These are phyloP conservation scores for Candida wancherniae DNA, from an alignment of 805 yeast species.

Conservation along the genomic window DNA sequence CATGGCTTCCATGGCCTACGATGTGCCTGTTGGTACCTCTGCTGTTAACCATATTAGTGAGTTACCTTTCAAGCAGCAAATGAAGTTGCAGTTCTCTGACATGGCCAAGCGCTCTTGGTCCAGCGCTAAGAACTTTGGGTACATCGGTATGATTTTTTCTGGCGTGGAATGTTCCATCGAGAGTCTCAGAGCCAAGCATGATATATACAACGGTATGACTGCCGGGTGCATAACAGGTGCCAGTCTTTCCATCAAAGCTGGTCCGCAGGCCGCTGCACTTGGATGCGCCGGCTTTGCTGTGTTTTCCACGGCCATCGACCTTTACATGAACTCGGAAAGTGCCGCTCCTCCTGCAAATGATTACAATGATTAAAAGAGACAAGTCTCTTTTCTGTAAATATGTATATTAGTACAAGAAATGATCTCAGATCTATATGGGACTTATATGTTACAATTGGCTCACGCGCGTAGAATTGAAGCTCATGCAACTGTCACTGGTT, in stretches of 20 bases:
- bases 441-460: too few relatives aligned
- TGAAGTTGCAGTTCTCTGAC: slow-evolving; percentile 84
- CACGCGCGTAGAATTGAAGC: too few relatives aligned
- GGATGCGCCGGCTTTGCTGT: slow-evolving; percentile 99
- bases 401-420: slow-evolving; percentile 9
- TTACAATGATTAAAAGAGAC: slow-evolving; percentile 50
- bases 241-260: slow-evolving; percentile 85
- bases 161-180: slow-evolving; percentile 20
- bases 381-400: not conserved
- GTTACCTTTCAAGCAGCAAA: slow-evolving; percentile 86
- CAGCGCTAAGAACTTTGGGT: slow-evolving; percentile 78
- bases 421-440: too few relatives aligned
- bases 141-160: slow-evolving; percentile 19
- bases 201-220: slow-evolving; percentile 81
- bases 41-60: slow-evolving; percentile 62
- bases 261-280: slow-evolving; percentile 84
- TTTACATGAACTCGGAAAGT: slow-evolving; percentile 17
- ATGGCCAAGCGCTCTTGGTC: slow-evolving; percentile 87
- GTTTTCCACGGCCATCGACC: slow-evolving; percentile 67
- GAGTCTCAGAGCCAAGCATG: slow-evolving; percentile 51
- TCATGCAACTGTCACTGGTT: too few relatives aligned
- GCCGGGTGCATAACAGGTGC: slow-evolving; percentile 99
- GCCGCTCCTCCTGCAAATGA: slow-evolving; percentile 74
- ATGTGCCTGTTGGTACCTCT: slow-evolving; percentile 66
- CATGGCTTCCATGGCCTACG: slow-evolving; percentile 84